Conservation (phyloP, 176 grass and related monocot species). For the Zoysia japonica region DNA sequence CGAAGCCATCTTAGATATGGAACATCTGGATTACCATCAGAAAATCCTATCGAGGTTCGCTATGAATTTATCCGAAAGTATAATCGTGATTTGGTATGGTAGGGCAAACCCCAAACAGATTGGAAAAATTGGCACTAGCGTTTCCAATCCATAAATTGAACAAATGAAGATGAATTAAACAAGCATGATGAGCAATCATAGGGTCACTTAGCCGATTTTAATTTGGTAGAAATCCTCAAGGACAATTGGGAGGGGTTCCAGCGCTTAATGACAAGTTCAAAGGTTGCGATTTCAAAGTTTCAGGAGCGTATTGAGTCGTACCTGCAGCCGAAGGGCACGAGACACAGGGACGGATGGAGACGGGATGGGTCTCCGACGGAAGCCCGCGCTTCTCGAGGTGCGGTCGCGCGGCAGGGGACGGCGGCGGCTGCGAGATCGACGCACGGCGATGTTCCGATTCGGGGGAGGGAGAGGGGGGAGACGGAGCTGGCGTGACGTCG, state of each 20-base stretch:
- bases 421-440: slow-evolving; percentile 9
- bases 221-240: neutral
- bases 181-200: neutral
- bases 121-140: neutral
- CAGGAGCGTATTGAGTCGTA: neutral
- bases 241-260: neutral
- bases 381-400: neutral
- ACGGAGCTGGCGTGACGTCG: neutral
- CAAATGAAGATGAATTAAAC: neutral
- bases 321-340: neutral
- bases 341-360: neutral
- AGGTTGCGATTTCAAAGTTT: neutral
- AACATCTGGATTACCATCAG: neutral
- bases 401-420: neutral
- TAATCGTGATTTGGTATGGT: neutral
- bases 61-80: neutral
- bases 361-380: neutral
- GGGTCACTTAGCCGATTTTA: neutral
- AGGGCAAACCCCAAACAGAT: neutral
- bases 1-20: neutral
- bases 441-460: neutral
- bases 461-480: neutral
- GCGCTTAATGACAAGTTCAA: neutral
- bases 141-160: neutral
- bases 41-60: neutral